Percentiles rank a stretch among this genome's conserved stretches.
These are phyloP conservation scores for Inga laurina DNA, from an alignment of 306 rosid genomes.

Conservation along the genomic window DNA sequence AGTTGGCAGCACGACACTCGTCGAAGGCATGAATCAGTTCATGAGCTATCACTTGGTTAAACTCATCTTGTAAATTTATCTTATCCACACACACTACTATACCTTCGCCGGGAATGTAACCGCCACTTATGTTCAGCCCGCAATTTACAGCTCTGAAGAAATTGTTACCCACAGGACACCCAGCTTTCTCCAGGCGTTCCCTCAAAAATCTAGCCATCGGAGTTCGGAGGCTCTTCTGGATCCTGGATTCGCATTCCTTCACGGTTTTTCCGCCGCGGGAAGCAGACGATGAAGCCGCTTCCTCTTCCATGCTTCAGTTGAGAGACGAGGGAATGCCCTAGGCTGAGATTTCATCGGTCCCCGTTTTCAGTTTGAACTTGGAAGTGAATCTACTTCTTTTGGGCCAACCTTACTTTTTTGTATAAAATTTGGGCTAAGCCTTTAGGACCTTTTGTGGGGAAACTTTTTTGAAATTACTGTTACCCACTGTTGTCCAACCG, in stretches of 20 bases:
- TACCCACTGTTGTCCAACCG: too few relatives aligned
- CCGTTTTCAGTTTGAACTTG: neutral
- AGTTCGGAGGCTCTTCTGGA: slow-evolving; percentile 60
- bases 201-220: slow-evolving; percentile 66
- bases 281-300: slow-evolving; percentile 2
- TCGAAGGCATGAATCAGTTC: slow-evolving; percentile 91
- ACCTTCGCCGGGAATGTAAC: slow-evolving; percentile 74
- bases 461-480: too few relatives aligned
- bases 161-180: slow-evolving; percentile 60
- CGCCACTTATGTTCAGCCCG: slow-evolving; percentile 46
- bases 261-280: slow-evolving; percentile 39
- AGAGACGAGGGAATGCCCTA: neutral
- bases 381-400: neutral
- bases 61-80: slow-evolving; percentile 66
- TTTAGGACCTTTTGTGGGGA: neutral
- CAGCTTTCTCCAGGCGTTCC: slow-evolving; percentile 74
- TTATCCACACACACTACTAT: slow-evolving; percentile 71
- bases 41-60: slow-evolving; percentile 73
- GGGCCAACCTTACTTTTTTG: neutral
- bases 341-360: neutral
- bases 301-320: slow-evolving; percentile 10
- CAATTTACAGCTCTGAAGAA: slow-evolving; percentile 68
- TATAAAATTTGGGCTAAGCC: neutral
- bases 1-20: slow-evolving; percentile 79
- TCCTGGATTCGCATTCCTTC: slow-evolving; percentile 68